phyloP scores from a whole-genome alignment of 257 asterid genomes.

The Nicotiana otophora region DNA sequence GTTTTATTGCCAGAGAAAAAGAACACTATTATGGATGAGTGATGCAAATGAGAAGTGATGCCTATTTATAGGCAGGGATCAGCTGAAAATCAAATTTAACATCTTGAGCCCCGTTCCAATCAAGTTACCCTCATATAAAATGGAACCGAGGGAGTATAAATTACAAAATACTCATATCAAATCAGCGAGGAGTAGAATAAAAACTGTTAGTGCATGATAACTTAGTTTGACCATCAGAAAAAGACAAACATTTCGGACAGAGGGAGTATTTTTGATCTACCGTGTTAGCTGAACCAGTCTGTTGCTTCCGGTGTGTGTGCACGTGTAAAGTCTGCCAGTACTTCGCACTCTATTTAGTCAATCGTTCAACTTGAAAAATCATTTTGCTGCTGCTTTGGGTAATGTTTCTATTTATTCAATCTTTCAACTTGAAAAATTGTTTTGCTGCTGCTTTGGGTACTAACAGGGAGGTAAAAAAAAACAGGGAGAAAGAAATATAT shows the following conservation, averaged over 20 bases:
- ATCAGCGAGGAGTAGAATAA: neutral
- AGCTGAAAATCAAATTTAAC: neutral
- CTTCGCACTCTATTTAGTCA: neutral
- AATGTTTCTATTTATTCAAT: neutral
- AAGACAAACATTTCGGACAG: neutral
- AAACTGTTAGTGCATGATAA: neutral
- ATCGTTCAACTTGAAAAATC: neutral
- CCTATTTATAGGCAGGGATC: too few species aligned
- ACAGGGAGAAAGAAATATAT: neutral
- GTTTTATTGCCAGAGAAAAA: too few species aligned
- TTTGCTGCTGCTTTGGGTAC: neutral
- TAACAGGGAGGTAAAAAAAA: neutral
- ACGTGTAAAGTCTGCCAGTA: neutral
- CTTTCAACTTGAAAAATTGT: neutral
- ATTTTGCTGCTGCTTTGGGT: neutral
- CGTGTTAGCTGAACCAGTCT: neutral
- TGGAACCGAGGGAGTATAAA: neutral
- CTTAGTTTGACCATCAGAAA: neutral
- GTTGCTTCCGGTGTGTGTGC: neutral
- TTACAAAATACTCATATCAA: neutral
- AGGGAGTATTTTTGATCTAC: neutral
- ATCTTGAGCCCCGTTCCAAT: neutral
- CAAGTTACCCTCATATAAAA: neutral
- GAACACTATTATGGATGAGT: too few species aligned
- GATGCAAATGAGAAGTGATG: too few species aligned